Conservation (phyloP, 2,329 filamentous ascomycete species). For the Colletotrichum sidae region DNA sequence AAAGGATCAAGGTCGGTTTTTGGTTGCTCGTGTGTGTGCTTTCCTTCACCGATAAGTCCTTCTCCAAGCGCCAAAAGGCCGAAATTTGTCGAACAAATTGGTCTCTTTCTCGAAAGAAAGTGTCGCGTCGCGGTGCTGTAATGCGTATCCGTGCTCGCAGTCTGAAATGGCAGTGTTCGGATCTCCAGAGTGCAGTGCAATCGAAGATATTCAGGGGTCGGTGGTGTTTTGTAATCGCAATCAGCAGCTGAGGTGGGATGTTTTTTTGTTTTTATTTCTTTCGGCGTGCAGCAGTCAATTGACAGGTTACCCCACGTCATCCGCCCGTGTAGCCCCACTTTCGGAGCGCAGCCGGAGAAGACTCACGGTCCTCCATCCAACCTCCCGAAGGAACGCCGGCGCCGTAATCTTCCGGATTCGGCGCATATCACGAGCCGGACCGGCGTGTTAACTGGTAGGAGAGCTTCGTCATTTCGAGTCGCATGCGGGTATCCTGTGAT, state of each 20-base stretch:
- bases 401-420: slow-evolving; percentile 21
- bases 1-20: slow-evolving; percentile 35
- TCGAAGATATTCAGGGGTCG: slow-evolving; percentile 30
- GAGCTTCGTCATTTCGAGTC: background rate
- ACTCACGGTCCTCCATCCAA: background rate
- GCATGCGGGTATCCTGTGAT: background rate
- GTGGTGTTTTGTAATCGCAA: slow-evolving; percentile 17
- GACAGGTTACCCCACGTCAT: slow-evolving; percentile 34
- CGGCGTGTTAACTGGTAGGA: background rate
- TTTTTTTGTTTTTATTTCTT: slow-evolving; percentile 33
- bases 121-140: background rate
- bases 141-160: background rate
- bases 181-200: slow-evolving; percentile 23
- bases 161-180: slow-evolving; percentile 1
- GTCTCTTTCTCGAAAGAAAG: background rate
- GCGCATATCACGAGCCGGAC: slow-evolving; percentile 21
- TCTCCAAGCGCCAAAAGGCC: background rate
- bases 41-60: slow-evolving; percentile 3
- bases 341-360: too few relatives aligned
- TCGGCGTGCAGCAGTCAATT: slow-evolving; percentile 15
- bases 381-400: slow-evolving; percentile 16
- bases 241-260: slow-evolving; percentile 23
- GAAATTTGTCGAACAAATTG: slow-evolving; percentile 27
- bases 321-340: background rate
- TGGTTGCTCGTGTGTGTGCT: slow-evolving; percentile 4